Percentiles rank a stretch among this genome's conserved stretches.
Evolutionary conservation across 371 early-diverging fungal species (phyloP).

Genomic region (Parasitella parasitica): DNA sequence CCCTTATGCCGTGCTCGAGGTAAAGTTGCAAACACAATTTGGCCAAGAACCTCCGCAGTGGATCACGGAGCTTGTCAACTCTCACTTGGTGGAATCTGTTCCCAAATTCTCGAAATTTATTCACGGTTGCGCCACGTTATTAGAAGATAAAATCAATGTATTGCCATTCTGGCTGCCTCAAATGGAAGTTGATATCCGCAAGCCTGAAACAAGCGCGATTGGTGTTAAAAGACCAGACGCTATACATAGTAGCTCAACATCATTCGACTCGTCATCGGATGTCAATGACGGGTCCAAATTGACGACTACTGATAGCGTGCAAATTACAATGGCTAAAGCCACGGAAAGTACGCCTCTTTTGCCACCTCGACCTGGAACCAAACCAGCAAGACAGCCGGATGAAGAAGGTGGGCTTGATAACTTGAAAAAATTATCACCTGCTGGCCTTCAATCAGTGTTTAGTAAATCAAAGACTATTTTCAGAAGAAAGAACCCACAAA

Average conservation of each 20-base stretch:
- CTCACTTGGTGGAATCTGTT: slow-evolving; percentile 94
- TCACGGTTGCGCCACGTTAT: slow-evolving; percentile 94
- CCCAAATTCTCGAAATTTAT: slow-evolving; percentile 99
- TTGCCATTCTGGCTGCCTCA: slow-evolving; percentile 99
- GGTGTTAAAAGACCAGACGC: slow-evolving; percentile 39
- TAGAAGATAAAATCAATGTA: slow-evolving; percentile 84
- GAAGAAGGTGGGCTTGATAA: not conserved
- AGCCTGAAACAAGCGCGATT: slow-evolving; percentile 46
- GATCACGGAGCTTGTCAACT: slow-evolving; percentile 91
- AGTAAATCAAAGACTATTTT: slow-evolving; percentile 22
- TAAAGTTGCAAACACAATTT: slow-evolving; percentile 94
- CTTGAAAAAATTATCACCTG: slow-evolving; percentile 18
- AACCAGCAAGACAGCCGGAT: not conserved
- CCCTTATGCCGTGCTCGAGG: slow-evolving; percentile 98
- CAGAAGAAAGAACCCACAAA: not conserved
- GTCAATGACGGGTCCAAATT: slow-evolving; percentile 17
- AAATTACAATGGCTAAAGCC: slow-evolving; percentile 29
- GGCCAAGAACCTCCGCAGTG: slow-evolving; percentile 95
- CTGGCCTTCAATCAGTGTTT: slow-evolving; percentile 22
- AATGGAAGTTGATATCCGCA: slow-evolving; percentile 95
- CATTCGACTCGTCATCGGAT: slow-evolving; percentile 14
- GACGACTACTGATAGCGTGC: slow-evolving; percentile 19
- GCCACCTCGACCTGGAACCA: not conserved
- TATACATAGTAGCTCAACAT: slow-evolving; percentile 16
- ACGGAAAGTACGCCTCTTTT: slow-evolving; percentile 20